A percentile compares a stretch with the other conserved stretches of the same genome.
Conservation (phyloP, 116 monocot species). For the Zostera marina region DNA sequence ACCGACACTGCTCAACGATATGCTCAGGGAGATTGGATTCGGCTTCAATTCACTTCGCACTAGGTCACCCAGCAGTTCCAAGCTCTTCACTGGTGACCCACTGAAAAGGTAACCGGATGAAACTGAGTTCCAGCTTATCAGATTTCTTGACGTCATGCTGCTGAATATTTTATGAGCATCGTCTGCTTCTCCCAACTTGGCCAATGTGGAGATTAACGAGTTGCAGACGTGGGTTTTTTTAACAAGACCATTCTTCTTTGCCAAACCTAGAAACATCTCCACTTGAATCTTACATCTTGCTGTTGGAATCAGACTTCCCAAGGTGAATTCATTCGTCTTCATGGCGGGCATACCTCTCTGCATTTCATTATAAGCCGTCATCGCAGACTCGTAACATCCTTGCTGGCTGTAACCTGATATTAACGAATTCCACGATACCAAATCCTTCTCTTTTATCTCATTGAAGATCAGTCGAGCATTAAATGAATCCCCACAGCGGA, state of each 20-base stretch:
- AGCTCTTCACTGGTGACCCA: constrained; percentile 11
- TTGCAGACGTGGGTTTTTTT: constrained; percentile 17
- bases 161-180: constrained; percentile 15
- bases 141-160: constrained; percentile 12
- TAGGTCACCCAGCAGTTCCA: constrained; percentile 21
- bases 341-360: constrained; percentile 28
- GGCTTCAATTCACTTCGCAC: constrained; percentile 7
- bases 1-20: constrained; percentile 30
- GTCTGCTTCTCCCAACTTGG: constrained; percentile 17
- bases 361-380: constrained; percentile 29
- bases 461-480: constrained; percentile 34
- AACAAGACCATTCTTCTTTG: constrained; percentile 11
- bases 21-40: constrained; percentile 28
- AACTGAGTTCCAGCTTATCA: constrained; percentile 52
- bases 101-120: constrained; percentile 26
- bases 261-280: constrained; percentile 10
- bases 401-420: constrained; percentile 45
- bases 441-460: constrained; percentile 29
- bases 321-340: constrained; percentile 45
- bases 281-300: constrained; percentile 7
- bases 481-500: constrained; percentile 18
- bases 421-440: constrained; percentile 63
- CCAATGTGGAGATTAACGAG: constrained; percentile 18
- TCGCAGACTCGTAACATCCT: constrained; percentile 31
- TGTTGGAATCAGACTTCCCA: constrained; percentile 24